These are phyloP conservation scores for Camillea tinctor DNA, from an alignment of 2,329 filamentous ascomycete genomes.

Conservation along the genomic window DNA sequence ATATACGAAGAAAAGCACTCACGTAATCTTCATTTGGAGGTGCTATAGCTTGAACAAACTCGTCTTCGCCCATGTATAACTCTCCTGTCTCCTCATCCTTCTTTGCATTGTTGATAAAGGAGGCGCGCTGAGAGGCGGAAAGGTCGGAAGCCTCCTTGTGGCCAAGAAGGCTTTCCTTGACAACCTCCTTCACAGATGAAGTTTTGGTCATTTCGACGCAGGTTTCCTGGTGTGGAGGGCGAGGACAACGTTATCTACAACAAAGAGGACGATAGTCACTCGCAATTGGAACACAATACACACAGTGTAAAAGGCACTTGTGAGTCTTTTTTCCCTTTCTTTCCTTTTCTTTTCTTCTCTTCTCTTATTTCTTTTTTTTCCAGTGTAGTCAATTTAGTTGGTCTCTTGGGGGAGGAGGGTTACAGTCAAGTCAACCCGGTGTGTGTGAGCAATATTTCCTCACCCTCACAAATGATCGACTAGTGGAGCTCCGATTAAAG, in stretches of 20 bases:
- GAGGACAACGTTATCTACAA: conserved; percentile 1
- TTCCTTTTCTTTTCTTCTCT: too few relatives aligned
- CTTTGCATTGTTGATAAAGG: conserved; percentile 73
- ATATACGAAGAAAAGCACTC: conserved; percentile 41
- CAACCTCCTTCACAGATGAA: conserved; percentile 60
- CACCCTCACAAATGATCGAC: conserved; percentile 10
- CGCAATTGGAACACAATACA: not conserved
- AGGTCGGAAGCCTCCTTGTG: conserved; percentile 56
- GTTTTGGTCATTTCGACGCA: conserved; percentile 40
- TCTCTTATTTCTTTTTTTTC: too few relatives aligned
- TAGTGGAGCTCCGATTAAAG: conserved; percentile 26
- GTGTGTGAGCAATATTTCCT: not conserved
- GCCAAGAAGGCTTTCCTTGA: conserved; percentile 80
- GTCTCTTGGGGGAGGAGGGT: too few relatives aligned
- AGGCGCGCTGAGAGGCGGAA: conserved; percentile 71
- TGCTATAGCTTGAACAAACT: conserved; percentile 89
- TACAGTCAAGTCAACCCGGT: not conserved
- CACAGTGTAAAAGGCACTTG: too few relatives aligned
- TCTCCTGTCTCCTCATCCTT: conserved; percentile 76
- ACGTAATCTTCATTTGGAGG: conserved; percentile 89
- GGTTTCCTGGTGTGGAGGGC: conserved; percentile 1
- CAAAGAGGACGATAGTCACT: not conserved
- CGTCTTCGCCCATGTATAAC: conserved; percentile 74
- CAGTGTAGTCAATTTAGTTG: not conserved
- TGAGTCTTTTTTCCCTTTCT: too few relatives aligned